A percentile compares a stretch with the other conserved stretches of the same genome.
Evolutionary conservation across 495 filamentous ascomycete genomes (phyloP).

Genomic region (Aspergillus asperescens): DNA sequence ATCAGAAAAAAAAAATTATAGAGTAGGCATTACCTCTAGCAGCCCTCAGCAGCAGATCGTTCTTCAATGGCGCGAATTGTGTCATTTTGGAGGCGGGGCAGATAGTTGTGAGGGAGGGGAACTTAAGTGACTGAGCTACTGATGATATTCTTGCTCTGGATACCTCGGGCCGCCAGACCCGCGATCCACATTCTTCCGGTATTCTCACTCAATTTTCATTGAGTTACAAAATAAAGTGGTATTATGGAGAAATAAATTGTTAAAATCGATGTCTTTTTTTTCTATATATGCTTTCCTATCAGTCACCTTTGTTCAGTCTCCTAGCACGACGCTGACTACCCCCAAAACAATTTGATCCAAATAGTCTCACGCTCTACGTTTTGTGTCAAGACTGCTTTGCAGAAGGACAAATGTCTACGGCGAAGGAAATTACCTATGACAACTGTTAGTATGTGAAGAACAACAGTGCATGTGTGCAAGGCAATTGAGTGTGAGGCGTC

Average conservation of each 20-base stretch:
- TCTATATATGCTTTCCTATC: background rate
- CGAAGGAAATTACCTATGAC: background rate
- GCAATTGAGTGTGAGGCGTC: slow-evolving; percentile 32
- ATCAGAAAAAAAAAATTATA: background rate
- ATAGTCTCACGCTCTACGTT: background rate
- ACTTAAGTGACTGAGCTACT: slow-evolving; percentile 10
- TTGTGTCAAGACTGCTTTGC: background rate
- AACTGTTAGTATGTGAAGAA: slow-evolving; percentile 10
- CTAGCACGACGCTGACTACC: too few relatives aligned
- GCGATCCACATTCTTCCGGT: background rate
- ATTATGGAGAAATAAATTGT: background rate
- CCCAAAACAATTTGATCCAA: too few relatives aligned
- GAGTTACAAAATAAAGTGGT: too few relatives aligned
- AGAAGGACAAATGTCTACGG: background rate
- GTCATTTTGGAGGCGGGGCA: slow-evolving; percentile 47
- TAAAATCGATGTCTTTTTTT: background rate
- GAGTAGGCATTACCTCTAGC: slow-evolving; percentile 62
- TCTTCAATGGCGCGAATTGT: slow-evolving; percentile 74
- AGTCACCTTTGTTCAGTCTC: too few relatives aligned
- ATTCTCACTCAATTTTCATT: background rate
- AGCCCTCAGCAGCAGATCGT: slow-evolving; percentile 83
- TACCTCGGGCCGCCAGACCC: slow-evolving; percentile 16
- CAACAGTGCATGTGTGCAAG: slow-evolving; percentile 3
- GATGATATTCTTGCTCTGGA: slow-evolving; percentile 9
- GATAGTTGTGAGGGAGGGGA: slow-evolving; percentile 17